Conservation (phyloP, 352 stramenopile genomes). For the Hyaloperonospora arabidopsidis region DNA sequence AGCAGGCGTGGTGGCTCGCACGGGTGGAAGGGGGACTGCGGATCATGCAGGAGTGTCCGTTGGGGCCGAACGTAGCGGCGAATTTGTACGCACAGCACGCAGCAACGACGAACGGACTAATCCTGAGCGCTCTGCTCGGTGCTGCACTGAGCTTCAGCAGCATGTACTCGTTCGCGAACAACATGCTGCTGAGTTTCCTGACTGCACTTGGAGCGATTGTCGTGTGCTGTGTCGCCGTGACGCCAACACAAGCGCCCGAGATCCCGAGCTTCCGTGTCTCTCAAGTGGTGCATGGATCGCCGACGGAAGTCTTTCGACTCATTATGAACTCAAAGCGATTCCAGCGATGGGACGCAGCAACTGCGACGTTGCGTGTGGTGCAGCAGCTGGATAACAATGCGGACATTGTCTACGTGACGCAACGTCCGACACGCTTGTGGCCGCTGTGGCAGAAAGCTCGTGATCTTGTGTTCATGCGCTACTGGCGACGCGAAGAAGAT, state of each 20-base stretch:
- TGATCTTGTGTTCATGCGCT: slow-evolving; percentile 82
- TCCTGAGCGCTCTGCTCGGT: slow-evolving; percentile 55
- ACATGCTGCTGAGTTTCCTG: slow-evolving; percentile 74
- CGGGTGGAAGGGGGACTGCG: slow-evolving; percentile 72
- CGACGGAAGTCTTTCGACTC: slow-evolving; percentile 73
- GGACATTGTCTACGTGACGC: slow-evolving; percentile 85
- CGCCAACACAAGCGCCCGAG: slow-evolving; percentile 59
- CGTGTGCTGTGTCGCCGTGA: slow-evolving; percentile 66
- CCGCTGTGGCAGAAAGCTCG: slow-evolving; percentile 80
- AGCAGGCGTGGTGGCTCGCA: slow-evolving; percentile 83
- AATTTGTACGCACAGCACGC: slow-evolving; percentile 78
- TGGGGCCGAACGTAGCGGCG: slow-evolving; percentile 69
- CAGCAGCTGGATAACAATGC: slow-evolving; percentile 84
- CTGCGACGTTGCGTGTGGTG: slow-evolving; percentile 74
- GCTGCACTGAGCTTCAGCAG: slow-evolving; percentile 76
- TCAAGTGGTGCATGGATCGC: slow-evolving; percentile 77
- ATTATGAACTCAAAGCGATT: slow-evolving; percentile 82
- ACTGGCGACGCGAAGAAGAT: slow-evolving; percentile 84
- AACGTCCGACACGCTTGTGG: slow-evolving; percentile 79
- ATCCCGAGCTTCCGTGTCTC: slow-evolving; percentile 80
- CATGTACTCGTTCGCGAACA: slow-evolving; percentile 80
- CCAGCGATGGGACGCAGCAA: slow-evolving; percentile 75
- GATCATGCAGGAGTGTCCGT: slow-evolving; percentile 82
- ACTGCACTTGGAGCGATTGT: slow-evolving; percentile 55
- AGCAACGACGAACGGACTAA: slow-evolving; percentile 61